Base-by-base conservation (phyloP, 495 filamentous ascomycete species). In the Aspergillus indologenus region DNA sequence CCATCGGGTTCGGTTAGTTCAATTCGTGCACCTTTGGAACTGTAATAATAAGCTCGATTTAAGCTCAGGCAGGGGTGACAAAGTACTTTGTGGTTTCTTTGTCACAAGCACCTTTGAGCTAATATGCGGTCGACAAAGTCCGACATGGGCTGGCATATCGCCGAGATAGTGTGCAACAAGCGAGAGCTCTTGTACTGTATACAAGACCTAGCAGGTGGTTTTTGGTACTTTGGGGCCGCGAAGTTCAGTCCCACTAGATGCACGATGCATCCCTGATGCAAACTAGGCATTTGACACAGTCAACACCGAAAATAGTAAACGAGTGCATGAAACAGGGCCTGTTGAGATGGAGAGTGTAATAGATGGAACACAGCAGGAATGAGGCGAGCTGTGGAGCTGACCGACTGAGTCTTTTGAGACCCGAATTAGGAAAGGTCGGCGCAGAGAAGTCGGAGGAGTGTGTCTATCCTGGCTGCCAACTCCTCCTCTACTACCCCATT, bases 351-450 rank as follows among this genome's bases (percentile, higher is more conserved):
- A 3, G 26, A 29, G 26, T 4, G 26, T 9, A 40, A 40, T 40
- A 40, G 34, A 2, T 11, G 12, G 2, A 40, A 40, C 34, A 40
- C 34, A 2, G 34, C 4, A 40, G 34, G 34, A 40, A 11, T 40
- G 34, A 40, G 5, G 34, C 12, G 12, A 9, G 34, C 2, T 40
- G 34, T 7, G 12, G 34, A 3, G 26, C 3, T 4, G 26, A 29
- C 26, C 4, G 12, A 9, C 15, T 51, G 48, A 51, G 48, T 51
- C 48, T 19, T 51, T 51, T 51, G 48, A 51, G 6, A 51, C 48
- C 48, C 48, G 23, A 51, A 51, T 23, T 24, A 51, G 48, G 48
- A 51, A 31, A 29, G 24, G 48, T 29, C 47, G 20, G 45, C 14
- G 19, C n/a, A n/a, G 11, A 22, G 19, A 14, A 48, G 5, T 21